phyloP scores from a whole-genome alignment of 331 rosid species.

The Telfairia occidentalis region DNA sequence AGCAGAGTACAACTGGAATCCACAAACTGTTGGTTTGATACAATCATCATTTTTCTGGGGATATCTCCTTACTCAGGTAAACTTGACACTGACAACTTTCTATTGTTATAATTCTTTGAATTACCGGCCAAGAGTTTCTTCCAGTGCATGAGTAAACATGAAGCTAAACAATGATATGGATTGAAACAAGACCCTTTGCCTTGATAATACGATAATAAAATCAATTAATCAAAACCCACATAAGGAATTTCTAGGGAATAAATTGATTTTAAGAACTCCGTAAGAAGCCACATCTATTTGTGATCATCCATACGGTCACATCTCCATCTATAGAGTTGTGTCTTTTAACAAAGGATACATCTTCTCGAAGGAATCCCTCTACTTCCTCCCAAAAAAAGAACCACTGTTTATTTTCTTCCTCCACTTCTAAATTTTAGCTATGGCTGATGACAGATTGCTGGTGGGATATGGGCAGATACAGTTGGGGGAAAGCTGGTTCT shows the following conservation, averaged over 20 bases:
- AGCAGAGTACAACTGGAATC: conserved; percentile 83
- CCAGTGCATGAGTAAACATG: not conserved
- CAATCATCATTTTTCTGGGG: conserved; percentile 99
- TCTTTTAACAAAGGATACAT: not conserved
- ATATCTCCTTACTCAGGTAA: conserved; percentile 92
- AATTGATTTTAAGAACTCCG: not conserved
- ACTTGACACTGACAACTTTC: not conserved
- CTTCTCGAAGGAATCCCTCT: not conserved
- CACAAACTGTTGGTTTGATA: conserved; percentile 77
- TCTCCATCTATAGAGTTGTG: not conserved
- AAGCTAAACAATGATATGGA: not conserved
- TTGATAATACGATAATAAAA: not conserved
- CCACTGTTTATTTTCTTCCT: not conserved
- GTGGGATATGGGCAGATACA: conserved; percentile 97
- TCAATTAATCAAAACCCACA: not conserved
- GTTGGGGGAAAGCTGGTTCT: conserved; percentile 85
- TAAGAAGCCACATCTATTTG: not conserved
- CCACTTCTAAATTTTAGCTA: not conserved
- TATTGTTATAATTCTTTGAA: not conserved
- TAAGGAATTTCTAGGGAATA: not conserved
- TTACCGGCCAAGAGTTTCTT: not conserved
- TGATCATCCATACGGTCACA: not conserved
- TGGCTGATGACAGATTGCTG: conserved; percentile 65
- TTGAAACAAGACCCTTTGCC: not conserved
- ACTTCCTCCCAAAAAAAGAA: not conserved